Evolutionary conservation across 345 rosid genomes (phyloP).

Genomic region (Microthlaspi erraticum): DNA sequence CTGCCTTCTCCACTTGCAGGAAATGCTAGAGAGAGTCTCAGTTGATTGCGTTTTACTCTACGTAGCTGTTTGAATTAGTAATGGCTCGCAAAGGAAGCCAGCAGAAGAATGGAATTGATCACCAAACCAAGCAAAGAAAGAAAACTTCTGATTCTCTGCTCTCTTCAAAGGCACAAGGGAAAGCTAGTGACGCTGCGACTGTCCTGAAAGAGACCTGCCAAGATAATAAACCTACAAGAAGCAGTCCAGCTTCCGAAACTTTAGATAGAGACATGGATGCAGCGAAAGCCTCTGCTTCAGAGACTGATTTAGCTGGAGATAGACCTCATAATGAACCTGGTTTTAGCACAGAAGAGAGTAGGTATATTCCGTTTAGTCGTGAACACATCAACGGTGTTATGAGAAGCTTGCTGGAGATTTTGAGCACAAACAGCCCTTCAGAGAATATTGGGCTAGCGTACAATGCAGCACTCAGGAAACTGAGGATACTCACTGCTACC

Average conservation of each 20-base stretch:
- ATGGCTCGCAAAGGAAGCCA: conserved; percentile 93
- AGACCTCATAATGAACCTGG: conserved; percentile 44
- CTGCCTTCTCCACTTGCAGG: conserved; percentile 39
- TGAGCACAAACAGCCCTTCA: conserved; percentile 54
- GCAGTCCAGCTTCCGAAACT: conserved; percentile 38
- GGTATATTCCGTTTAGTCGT: conserved; percentile 43
- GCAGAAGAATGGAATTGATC: conserved; percentile 75
- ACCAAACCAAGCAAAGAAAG: conserved; percentile 53
- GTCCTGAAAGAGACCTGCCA: conserved; percentile 54
- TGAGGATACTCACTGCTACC: conserved; percentile 49
- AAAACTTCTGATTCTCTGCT: conserved; percentile 55
- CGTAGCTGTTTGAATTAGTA: conserved; percentile 19
- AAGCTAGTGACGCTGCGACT: conserved; percentile 51
- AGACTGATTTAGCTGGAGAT: conserved; percentile 46
- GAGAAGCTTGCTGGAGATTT: conserved; percentile 49
- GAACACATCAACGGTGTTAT: conserved; percentile 46
- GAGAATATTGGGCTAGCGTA: conserved; percentile 55
- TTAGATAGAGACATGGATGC: conserved; percentile 47
- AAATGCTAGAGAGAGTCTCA: conserved; percentile 18
- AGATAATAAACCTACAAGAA: conserved; percentile 49
- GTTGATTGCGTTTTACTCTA: conserved; percentile 36
- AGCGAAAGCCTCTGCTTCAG: conserved; percentile 41
- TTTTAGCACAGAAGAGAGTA: conserved; percentile 45
- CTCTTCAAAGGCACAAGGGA: conserved; percentile 51
- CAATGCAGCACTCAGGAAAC: conserved; percentile 50